phyloP scores from a whole-genome alignment of 805 yeast genomes.

The Candida montana region DNA sequence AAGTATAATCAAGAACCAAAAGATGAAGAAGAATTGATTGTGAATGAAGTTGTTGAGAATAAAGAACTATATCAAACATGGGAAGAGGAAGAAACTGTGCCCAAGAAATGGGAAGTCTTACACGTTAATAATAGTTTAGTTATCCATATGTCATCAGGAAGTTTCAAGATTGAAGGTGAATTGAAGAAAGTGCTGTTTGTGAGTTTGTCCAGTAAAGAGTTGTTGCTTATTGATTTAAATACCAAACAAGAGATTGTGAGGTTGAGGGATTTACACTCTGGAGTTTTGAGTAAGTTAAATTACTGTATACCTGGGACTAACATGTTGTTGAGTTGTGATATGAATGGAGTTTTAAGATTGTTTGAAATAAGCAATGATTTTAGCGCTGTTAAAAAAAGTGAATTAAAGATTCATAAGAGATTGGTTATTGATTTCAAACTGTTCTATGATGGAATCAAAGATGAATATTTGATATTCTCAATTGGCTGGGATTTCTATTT shows the following conservation, averaged over 20 bases:
- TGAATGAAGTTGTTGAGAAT: constrained; percentile 7
- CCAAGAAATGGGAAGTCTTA: neutral
- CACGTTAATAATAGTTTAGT: constrained; percentile 13
- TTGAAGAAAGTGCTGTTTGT: constrained; percentile 14
- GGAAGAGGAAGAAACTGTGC: constrained; percentile 1
- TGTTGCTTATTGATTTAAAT: constrained; percentile 15
- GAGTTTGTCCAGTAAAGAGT: constrained; percentile 16
- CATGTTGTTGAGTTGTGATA: constrained; percentile 39
- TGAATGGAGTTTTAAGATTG: constrained; percentile 43
- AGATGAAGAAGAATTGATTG: neutral
- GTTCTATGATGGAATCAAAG: constrained; percentile 10
- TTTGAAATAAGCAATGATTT: constrained; percentile 15
- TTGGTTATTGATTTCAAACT: constrained; percentile 32
- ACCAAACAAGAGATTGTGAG: constrained; percentile 3
- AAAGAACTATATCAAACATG: constrained; percentile 2
- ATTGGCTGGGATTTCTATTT: constrained; percentile 56
- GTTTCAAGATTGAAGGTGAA: constrained; percentile 16
- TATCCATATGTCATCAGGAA: constrained; percentile 17
- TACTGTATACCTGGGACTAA: constrained; percentile 25
- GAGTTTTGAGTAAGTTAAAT: constrained; percentile 31
- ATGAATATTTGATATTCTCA: constrained; percentile 38
- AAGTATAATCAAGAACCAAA: constrained; percentile 8
- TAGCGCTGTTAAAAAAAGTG: constrained; percentile 5
- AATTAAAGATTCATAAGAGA: constrained; percentile 33
- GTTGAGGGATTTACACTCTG: constrained; percentile 12